Evolutionary conservation across 345 rosid species (phyloP).

Genomic region (Barbarea vulgaris): DNA sequence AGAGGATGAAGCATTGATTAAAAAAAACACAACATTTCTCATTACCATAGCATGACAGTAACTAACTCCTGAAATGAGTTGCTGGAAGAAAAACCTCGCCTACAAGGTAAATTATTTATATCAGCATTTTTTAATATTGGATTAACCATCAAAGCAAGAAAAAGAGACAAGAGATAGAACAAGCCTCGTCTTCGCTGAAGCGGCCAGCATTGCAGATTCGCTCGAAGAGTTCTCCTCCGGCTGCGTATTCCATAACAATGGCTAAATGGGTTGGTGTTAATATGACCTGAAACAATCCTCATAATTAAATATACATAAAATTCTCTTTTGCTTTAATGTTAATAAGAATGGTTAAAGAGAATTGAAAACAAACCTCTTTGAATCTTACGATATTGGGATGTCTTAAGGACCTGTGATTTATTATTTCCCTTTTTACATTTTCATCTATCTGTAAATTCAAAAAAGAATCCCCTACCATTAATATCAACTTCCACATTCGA

Average conservation of each 20-base stretch:
- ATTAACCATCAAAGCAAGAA: neutral
- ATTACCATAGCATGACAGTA: slow-evolving; percentile 85
- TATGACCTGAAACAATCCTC: slow-evolving; percentile 49
- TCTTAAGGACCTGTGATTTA: slow-evolving; percentile 81
- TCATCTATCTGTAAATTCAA: slow-evolving; percentile 76
- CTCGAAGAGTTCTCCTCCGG: slow-evolving; percentile 89
- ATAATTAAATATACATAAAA: neutral
- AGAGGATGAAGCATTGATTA: neutral
- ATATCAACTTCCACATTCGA: neutral
- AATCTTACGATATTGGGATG: slow-evolving; percentile 93
- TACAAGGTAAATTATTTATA: slow-evolving; percentile 21
- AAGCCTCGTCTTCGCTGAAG: slow-evolving; percentile 92
- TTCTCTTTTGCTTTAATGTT: neutral
- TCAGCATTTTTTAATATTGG: slow-evolving; percentile 7
- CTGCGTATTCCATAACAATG: slow-evolving; percentile 88
- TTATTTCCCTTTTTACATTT: slow-evolving; percentile 94
- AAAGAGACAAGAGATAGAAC: neutral
- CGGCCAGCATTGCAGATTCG: slow-evolving; percentile 83
- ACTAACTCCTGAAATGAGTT: slow-evolving; percentile 90
- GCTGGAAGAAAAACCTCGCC: slow-evolving; percentile 91
- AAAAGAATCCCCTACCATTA: neutral
- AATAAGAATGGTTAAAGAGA: neutral
- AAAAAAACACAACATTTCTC: neutral
- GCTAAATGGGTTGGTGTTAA: slow-evolving; percentile 82
- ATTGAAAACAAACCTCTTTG: slow-evolving; percentile 68